Conservation (phyloP, 169 alveolate species). For the Eimeria sp. region DNA sequence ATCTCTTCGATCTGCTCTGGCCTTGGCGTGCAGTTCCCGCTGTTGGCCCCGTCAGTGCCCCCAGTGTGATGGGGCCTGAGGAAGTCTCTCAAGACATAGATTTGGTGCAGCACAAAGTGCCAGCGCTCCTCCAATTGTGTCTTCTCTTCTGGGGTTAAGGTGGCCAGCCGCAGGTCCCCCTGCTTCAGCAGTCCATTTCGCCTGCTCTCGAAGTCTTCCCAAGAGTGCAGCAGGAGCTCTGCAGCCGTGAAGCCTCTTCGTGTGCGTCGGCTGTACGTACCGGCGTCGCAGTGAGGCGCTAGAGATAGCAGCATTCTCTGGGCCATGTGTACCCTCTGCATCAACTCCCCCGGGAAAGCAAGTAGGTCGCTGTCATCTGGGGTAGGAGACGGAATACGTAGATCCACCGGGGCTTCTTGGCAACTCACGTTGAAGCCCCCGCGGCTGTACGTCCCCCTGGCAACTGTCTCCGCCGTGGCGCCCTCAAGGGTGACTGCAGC, state of each 20-base stretch:
- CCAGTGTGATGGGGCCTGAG: background rate
- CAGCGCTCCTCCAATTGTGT: slow-evolving; percentile 71
- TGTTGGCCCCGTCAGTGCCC: background rate
- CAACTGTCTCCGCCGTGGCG: slow-evolving; percentile 20
- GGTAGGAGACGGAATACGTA: slow-evolving; percentile 50
- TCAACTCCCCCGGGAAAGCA: slow-evolving; percentile 69
- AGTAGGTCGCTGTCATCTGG: slow-evolving; percentile 45
- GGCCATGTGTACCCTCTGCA: slow-evolving; percentile 72
- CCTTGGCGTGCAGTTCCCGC: slow-evolving; percentile 52
- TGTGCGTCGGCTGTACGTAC: slow-evolving; percentile 36
- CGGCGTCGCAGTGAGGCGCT: slow-evolving; percentile 19
- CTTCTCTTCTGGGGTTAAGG: slow-evolving; percentile 45
- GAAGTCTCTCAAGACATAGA: slow-evolving; percentile 25
- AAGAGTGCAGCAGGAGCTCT: slow-evolving; percentile 67
- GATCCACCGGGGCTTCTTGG: slow-evolving; percentile 54
- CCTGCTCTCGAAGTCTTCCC: slow-evolving; percentile 67
- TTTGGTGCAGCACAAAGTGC: slow-evolving; percentile 76
- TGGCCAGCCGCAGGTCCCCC: slow-evolving; percentile 80
- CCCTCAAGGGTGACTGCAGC: slow-evolving; percentile 74
- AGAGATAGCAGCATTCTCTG: slow-evolving; percentile 35
- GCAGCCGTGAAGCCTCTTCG: slow-evolving; percentile 77
- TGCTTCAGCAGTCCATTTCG: slow-evolving; percentile 12
- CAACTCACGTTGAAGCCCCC: slow-evolving; percentile 3
- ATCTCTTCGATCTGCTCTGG: background rate
- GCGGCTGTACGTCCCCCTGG: slow-evolving; percentile 66